phyloP scores from a whole-genome alignment of 108 stramenopile genomes.

The Nitzschia palea region DNA sequence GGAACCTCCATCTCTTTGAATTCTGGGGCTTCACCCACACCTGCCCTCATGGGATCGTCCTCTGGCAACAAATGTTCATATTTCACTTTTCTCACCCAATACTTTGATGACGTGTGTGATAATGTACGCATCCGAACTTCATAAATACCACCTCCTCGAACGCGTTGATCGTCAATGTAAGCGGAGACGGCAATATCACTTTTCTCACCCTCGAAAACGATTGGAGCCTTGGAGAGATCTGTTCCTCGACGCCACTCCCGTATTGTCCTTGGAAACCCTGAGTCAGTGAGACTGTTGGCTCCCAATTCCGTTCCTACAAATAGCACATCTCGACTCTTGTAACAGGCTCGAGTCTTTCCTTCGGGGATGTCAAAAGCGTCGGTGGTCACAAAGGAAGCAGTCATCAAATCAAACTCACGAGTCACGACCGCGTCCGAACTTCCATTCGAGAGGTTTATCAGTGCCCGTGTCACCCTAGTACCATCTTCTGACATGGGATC shows the following conservation, averaged over 20 bases:
- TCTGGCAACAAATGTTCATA: slow-evolving; percentile 37
- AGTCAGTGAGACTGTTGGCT: slow-evolving; percentile 57
- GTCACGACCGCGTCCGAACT: slow-evolving; percentile 82
- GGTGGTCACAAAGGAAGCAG: slow-evolving; percentile 67
- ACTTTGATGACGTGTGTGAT: slow-evolving; percentile 64
- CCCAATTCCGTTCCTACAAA: slow-evolving; percentile 69
- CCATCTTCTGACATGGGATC: slow-evolving; percentile 54
- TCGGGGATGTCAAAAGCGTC: slow-evolving; percentile 70
- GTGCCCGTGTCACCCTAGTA: slow-evolving; percentile 55
- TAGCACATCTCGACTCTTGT: slow-evolving; percentile 64
- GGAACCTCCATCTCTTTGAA: slow-evolving; percentile 64
- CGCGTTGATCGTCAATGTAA: slow-evolving; percentile 54
- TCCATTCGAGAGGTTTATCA: slow-evolving; percentile 79
- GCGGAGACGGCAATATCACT: slow-evolving; percentile 65
- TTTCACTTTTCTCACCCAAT: slow-evolving; percentile 47
- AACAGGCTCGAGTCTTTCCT: slow-evolving; percentile 69
- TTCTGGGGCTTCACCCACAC: slow-evolving; percentile 21
- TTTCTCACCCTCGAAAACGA: slow-evolving; percentile 76
- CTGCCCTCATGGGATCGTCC: slow-evolving; percentile 27
- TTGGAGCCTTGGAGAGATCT: slow-evolving; percentile 57
- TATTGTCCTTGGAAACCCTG: slow-evolving; percentile 79
- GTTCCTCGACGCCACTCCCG: slow-evolving; percentile 85
- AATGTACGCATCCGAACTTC: slow-evolving; percentile 56
- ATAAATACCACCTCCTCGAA: slow-evolving; percentile 61
- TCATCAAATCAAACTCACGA: slow-evolving; percentile 88